Percentiles rank a stretch among this genome's conserved stretches.
These are phyloP conservation scores for Fusarium gaditjirri DNA, from an alignment of 2,329 filamentous ascomycete species.

Conservation along the genomic window DNA sequence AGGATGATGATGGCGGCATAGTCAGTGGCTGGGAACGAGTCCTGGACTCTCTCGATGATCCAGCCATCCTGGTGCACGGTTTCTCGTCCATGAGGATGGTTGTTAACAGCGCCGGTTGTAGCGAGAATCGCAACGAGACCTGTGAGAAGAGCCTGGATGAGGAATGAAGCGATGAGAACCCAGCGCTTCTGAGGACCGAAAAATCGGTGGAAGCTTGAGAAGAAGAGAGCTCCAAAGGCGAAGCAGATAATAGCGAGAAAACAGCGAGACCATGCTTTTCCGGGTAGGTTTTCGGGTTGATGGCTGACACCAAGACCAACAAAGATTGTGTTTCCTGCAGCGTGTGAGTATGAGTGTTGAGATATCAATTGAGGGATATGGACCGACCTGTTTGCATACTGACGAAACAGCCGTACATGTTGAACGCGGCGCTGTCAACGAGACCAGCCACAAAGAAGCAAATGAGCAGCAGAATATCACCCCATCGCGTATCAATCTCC, in stretches of 20 bases:
- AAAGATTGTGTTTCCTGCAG: constrained; percentile 44
- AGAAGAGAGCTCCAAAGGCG: constrained; percentile 41
- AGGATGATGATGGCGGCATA: constrained; percentile 41
- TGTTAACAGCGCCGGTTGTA: constrained; percentile 38
- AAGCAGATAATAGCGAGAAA: constrained; percentile 43
- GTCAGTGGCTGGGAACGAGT: constrained; percentile 40
- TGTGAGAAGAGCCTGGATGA: constrained; percentile 37
- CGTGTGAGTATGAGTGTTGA: neutral
- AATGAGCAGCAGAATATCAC: constrained; percentile 36
- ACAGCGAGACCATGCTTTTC: constrained; percentile 45
- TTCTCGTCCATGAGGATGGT: constrained; percentile 29
- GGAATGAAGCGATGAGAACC: constrained; percentile 39
- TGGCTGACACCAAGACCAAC: constrained; percentile 42
- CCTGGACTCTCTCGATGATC: constrained; percentile 38
- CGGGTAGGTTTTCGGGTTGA: constrained; percentile 41
- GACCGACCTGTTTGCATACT: constrained; percentile 45
- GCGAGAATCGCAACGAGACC: constrained; percentile 42
- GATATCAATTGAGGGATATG: neutral
- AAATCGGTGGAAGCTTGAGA: constrained; percentile 42
- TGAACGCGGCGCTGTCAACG: constrained; percentile 44
- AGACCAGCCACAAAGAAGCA: constrained; percentile 44
- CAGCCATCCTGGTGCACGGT: constrained; percentile 29
- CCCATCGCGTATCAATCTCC: constrained; percentile 40
- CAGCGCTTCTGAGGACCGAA: constrained; percentile 45
- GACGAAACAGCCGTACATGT: constrained; percentile 46